These are phyloP conservation scores for Hypericum perforatum DNA, from an alignment of 345 rosid species.

Conservation along the genomic window DNA sequence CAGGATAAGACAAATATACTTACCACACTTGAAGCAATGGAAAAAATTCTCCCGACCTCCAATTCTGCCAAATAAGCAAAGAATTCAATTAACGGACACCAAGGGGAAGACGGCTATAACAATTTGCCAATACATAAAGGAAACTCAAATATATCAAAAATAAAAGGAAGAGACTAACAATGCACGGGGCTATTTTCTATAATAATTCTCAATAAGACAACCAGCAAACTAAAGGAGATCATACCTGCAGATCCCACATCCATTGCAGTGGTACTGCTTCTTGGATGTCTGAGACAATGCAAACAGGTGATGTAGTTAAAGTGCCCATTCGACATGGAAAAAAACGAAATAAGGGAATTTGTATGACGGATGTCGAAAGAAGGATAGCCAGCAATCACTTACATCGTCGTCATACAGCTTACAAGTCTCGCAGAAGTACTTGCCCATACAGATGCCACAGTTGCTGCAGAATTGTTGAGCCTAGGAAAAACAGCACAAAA, in stretches of 20 bases:
- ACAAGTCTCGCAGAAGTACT: conserved; percentile 64
- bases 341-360: not conserved
- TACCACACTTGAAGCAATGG: conserved; percentile 88
- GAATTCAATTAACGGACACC: conserved; percentile 1
- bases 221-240: not conserved
- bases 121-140: not conserved
- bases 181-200: not conserved
- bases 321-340: not conserved
- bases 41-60: conserved; percentile 84
- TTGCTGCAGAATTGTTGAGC: conserved; percentile 52
- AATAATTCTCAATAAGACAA: too few relatives aligned
- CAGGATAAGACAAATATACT: conserved; percentile 10
- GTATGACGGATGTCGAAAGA: not conserved
- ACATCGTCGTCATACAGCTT: conserved; percentile 88
- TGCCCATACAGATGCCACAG: conserved; percentile 88
- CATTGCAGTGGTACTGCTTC: conserved; percentile 73
- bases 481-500: conserved; percentile 27
- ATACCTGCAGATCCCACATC: conserved; percentile 97
- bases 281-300: conserved; percentile 47
- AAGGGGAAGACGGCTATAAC: not conserved
- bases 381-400: conserved; percentile 18
- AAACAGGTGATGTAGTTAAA: conserved; percentile 7
- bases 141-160: not conserved
- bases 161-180: not conserved
- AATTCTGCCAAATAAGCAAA: conserved; percentile 31